Evolutionary conservation across 257 asterid genomes (phyloP), one percentile per base, ranked within the genome.

Genomic region (Vinca minor): DNA sequence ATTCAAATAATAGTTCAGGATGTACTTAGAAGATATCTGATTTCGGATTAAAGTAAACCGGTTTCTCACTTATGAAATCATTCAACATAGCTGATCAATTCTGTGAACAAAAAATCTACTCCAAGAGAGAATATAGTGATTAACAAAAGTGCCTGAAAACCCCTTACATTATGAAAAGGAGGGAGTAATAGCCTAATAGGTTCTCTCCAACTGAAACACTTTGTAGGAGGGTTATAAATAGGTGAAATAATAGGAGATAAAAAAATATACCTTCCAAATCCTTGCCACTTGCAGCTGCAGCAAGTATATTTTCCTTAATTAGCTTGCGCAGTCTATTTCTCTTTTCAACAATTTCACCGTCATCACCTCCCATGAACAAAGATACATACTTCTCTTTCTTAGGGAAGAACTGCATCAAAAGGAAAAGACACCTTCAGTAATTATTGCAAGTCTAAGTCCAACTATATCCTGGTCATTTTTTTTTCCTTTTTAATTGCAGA

Each of bases 201-300:
- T n/a, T n/a, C n/a, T n/a, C n/a, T n/a, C n/a, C n/a, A n/a, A n/a
- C n/a, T n/a, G n/a, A 34, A 26, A 69, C 17, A 18, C 29, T 26
- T 50, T 21, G n/a, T 3, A 18, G 44, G n/a, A n/a, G n/a, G 32
- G 20, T 20, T 28, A 13, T 38, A 21, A 61, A 23, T 10, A 18
- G 32, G 7, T 36, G 29, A 14, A 55, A 42, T 60, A 0, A 17
- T 8, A 18, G 21, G 13, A 67, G 60, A 34, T 29, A 2, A 5
- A 67, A 58, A 14, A 54, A 12, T 60, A 42, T 78, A 91, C 98
- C 98, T 89, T 93, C 98, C 86, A 93, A 68, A 64, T 93, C 97
- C 85, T 89, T 93, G 68, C 98, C 97, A 81, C 85, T 89, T 60
- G 98, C 94, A 20, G 96, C 97, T 63, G 97, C 98, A 61, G 88